These are phyloP conservation scores for Penicillium sp. DNA, from an alignment of 2,329 filamentous ascomycete species.

Conservation along the genomic window DNA sequence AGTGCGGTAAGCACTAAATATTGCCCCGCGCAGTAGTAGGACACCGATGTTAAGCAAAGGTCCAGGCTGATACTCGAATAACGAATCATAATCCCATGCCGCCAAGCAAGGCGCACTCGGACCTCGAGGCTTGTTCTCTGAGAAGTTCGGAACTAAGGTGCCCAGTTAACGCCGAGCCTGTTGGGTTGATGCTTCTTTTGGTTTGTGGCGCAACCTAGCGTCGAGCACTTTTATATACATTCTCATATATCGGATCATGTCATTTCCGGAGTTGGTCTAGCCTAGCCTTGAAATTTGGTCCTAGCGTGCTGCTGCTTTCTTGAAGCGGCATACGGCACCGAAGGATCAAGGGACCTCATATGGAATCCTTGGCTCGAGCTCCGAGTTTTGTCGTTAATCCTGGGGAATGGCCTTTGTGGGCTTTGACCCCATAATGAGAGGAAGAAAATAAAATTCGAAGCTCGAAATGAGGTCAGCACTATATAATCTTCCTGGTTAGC, in stretches of 20 bases:
- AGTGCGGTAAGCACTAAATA: conserved; percentile 16
- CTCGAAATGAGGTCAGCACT: not conserved
- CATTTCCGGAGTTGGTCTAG: conserved; percentile 13
- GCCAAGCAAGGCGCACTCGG: conserved; percentile 6
- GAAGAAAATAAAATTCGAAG: not conserved
- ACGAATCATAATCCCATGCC: not conserved
- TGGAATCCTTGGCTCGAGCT: conserved; percentile 1
- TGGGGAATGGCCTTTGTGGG: conserved; percentile 4
- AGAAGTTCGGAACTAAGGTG: conserved; percentile 1
- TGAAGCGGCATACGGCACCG: conserved; percentile 8
- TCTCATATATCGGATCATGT: conserved; percentile 2
- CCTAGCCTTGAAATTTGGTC: conserved; percentile 5
- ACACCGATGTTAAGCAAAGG: not conserved
- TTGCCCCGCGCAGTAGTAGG: not conserved
- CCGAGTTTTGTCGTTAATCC: conserved; percentile 1
- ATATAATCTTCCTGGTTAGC: conserved; percentile 7
- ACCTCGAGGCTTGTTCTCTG: conserved; percentile 11
- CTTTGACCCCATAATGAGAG: conserved; percentile 4
- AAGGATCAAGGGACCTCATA: conserved; percentile 1
- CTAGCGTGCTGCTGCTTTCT: conserved; percentile 10
- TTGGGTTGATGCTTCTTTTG: conserved; percentile 13
- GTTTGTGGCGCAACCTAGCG: conserved; percentile 18
- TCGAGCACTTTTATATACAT: conserved; percentile 1
- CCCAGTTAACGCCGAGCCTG: conserved; percentile 7
- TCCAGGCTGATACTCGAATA: not conserved